Conservation (phyloP, 345 rosid species). For the Hibiscus mutabilis region DNA sequence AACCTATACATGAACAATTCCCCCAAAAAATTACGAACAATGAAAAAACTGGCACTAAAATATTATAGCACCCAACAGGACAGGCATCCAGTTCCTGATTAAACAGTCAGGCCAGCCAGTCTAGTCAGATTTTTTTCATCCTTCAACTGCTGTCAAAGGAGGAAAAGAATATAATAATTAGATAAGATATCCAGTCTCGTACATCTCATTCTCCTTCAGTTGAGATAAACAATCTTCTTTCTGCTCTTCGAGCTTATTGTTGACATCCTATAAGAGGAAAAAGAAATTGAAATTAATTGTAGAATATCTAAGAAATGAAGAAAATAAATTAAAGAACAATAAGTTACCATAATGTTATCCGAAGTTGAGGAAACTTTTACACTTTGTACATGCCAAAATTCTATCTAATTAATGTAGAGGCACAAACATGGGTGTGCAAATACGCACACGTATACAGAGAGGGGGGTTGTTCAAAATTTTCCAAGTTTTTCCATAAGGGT, state of each 20-base stretch:
- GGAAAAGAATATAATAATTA: neutral
- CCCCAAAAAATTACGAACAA: neutral
- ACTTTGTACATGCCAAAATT: constrained; percentile 5
- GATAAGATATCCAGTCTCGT: too few relatives aligned
- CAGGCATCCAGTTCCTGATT: neutral
- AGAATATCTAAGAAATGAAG: too few relatives aligned
- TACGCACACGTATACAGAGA: neutral
- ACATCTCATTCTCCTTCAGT: too few relatives aligned
- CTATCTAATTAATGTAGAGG: neutral
- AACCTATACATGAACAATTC: constrained; percentile 40
- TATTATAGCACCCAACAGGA: neutral
- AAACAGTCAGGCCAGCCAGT: neutral
- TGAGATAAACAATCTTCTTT: too few relatives aligned
- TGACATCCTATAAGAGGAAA: too few relatives aligned
- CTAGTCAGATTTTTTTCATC: neutral
- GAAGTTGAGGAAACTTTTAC: constrained; percentile 9
- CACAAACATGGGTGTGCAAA: neutral
- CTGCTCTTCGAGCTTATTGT: too few relatives aligned
- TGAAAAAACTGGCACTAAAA: neutral
- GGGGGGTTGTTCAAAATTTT: neutral
- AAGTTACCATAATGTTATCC: too few relatives aligned
- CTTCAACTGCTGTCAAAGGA: neutral
- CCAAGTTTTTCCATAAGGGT: neutral
- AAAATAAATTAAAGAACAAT: too few relatives aligned
- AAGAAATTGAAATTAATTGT: too few relatives aligned